These are phyloP conservation scores for Hymenoscyphus repandus DNA, from an alignment of 2,329 filamentous ascomycete species.

Conservation along the genomic window DNA sequence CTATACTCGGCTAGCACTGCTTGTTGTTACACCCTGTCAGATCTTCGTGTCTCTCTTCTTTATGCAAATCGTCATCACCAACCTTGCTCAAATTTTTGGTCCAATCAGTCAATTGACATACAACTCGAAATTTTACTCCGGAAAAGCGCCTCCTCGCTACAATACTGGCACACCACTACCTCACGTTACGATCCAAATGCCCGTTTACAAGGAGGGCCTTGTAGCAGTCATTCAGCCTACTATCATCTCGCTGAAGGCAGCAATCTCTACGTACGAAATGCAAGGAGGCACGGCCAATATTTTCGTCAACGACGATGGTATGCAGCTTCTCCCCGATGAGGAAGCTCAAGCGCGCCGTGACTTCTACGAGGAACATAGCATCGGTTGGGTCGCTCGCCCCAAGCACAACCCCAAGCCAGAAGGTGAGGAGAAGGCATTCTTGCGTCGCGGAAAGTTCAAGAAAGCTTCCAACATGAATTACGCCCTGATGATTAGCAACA, in stretches of 20 bases:
- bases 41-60: constrained; percentile 51
- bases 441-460: constrained; percentile 54
- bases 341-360: constrained; percentile 45
- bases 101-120: constrained; percentile 40
- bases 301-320: constrained; percentile 64
- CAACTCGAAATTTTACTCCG: constrained; percentile 39
- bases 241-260: constrained; percentile 49
- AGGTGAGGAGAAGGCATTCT: constrained; percentile 40
- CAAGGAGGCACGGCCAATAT: constrained; percentile 64
- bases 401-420: constrained; percentile 49
- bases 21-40: constrained; percentile 47
- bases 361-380: constrained; percentile 53
- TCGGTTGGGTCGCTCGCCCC: constrained; percentile 51
- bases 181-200: constrained; percentile 45
- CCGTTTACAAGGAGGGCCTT: constrained; percentile 45
- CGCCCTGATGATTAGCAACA: constrained; percentile 32
- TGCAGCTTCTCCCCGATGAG: constrained; percentile 52
- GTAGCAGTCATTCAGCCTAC: constrained; percentile 49
- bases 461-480: constrained; percentile 69
- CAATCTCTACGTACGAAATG: constrained; percentile 54
- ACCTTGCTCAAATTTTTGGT: constrained; percentile 46
- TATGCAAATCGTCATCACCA: constrained; percentile 45
- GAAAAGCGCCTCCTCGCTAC: constrained; percentile 33
- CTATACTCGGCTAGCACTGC: constrained; percentile 49
- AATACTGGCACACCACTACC: constrained; percentile 39